These are phyloP conservation scores for Lachancea sp. DNA, from an alignment of 805 yeast species.

Conservation along the genomic window DNA sequence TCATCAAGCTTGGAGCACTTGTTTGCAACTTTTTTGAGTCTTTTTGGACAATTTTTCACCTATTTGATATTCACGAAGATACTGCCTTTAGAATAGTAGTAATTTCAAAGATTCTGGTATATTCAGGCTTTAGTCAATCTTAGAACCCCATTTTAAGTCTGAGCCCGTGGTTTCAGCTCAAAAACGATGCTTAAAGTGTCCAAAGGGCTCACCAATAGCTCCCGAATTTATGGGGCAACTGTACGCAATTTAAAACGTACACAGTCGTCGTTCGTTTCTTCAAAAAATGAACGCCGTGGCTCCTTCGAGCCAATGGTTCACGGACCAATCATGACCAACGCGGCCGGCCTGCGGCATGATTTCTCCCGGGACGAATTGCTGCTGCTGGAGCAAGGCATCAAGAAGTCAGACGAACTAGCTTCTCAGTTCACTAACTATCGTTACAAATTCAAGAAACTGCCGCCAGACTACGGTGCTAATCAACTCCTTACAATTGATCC, in stretches of 20 bases:
- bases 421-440: slow-evolving; percentile 24
- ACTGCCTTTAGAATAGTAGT: too few relatives aligned
- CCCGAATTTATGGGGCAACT: too few relatives aligned
- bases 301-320: slow-evolving; percentile 3
- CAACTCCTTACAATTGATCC: slow-evolving; percentile 46
- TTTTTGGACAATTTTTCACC: too few relatives aligned
- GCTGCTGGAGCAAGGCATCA: slow-evolving; percentile 24
- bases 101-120: too few relatives aligned
- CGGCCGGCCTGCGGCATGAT: not conserved
- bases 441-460: slow-evolving; percentile 38
- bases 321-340: slow-evolving; percentile 3
- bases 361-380: slow-evolving; percentile 11
- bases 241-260: not conserved
- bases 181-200: not conserved
- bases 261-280: not conserved
- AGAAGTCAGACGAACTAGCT: slow-evolving; percentile 20
- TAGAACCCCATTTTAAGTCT: too few relatives aligned
- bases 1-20: too few relatives aligned
- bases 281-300: not conserved
- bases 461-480: slow-evolving; percentile 52
- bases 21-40: too few relatives aligned
- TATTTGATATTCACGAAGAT: too few relatives aligned
- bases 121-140: too few relatives aligned
- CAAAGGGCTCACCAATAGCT: not conserved
- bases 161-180: too few relatives aligned